Evolutionary conservation across 2,329 filamentous ascomycete genomes (phyloP).

Genomic region (Penicillium sp.): DNA sequence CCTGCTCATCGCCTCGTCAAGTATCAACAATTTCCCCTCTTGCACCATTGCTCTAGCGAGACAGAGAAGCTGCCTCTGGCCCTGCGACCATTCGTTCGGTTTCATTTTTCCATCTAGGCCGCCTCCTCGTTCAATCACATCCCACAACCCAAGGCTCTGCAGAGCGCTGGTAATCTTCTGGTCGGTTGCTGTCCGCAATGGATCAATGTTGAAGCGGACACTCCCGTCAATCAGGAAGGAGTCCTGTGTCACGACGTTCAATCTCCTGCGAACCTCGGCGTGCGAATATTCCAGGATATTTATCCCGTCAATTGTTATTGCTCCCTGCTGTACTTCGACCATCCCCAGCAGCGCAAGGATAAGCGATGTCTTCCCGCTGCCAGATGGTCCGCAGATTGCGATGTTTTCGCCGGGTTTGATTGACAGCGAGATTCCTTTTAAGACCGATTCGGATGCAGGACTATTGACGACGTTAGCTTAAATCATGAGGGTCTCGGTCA

Average conservation of each 20-base stretch:
- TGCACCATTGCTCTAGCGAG: background rate
- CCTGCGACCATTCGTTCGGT: background rate
- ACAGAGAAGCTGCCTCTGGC: constrained; percentile 1
- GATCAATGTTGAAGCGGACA: background rate
- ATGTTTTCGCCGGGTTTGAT: constrained; percentile 8
- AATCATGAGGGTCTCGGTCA: too few species aligned
- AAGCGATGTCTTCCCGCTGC: constrained; percentile 1
- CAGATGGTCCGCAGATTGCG: constrained; percentile 9
- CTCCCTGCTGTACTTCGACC: background rate
- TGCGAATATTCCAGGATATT: background rate
- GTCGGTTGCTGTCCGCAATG: background rate
- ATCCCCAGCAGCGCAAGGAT: background rate
- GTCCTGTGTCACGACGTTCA: constrained; percentile 1
- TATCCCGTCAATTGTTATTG: background rate
- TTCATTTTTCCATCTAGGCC: background rate
- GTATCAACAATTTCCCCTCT: too few species aligned
- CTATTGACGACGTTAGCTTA: too few species aligned
- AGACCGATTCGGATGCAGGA: background rate
- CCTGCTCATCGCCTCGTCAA: too few species aligned
- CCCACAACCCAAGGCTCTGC: background rate
- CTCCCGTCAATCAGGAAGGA: background rate
- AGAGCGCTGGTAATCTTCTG: background rate
- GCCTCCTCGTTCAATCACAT: background rate
- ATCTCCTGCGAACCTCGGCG: background rate
- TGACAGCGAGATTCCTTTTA: constrained; percentile 1